Base-by-base conservation (phyloP, 2,329 filamentous ascomycete genomes). In the Stylonectria norvegica region DNA sequence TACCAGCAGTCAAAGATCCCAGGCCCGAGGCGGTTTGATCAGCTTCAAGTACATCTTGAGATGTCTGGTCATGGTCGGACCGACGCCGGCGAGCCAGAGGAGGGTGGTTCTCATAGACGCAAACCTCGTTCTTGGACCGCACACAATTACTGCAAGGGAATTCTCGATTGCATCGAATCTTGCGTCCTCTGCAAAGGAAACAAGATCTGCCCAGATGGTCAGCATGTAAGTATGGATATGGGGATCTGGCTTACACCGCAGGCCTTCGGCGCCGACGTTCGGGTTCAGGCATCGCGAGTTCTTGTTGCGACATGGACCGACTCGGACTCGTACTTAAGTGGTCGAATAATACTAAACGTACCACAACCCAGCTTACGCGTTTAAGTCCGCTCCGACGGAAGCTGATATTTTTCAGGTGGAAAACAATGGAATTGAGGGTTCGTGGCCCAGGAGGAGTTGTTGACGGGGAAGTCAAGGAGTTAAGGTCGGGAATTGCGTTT, bases 81-180 rank as follows among this genome's bases (percentile, higher is more conserved):
- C 20, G 18, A 14, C 23, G 37, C 6, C 6, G 14, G 4, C 15
- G n/a, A 3, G 18, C n/a, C 4, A 6, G 15, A 5, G 36, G 17
- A 14, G 30, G 44, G 2, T 46, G 42, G 15, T 56, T 55, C 4
- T 60, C 56, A 36, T 68, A 69, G 6, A 58, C 40, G 36, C 67
- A 70, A 4, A 52, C 48, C 2, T 52, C 54, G 4, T 45, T 62
- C 38, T 57, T 63, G n/a, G 67, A 64, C 6, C 61, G 59, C 4
- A 64, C 40, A 36, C 69, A 72, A 42, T 70, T 70, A 42, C 55
- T 59, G 42, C 69, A 72, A 0, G 69, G 69, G 4, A 48, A 49
- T 17, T 64, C 58, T 20, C 65, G 59, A 39, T 72, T 62, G 39
- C 69, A 72, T n/a, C 62, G 58, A 12, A 71, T 62, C 45, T 72